Base-by-base conservation (phyloP, 768 basidiomycete species). In the Gloeophyllum trabeum region DNA sequence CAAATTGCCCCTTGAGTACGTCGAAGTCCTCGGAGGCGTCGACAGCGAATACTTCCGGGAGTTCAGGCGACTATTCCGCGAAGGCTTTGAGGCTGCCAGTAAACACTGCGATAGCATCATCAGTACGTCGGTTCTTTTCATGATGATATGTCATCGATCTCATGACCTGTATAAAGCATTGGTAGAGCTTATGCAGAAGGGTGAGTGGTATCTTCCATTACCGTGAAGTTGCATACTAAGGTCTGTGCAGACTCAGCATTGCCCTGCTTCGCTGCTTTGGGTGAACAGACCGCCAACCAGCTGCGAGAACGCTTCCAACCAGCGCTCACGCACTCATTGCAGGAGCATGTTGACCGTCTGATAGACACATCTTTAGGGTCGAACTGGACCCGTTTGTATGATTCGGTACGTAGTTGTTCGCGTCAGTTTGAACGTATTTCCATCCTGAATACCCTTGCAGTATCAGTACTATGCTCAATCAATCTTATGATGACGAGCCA, bases 151-250 rank as follows among this genome's bases (percentile, higher is more conserved):
- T 41, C 42, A 28, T 16, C 10, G 28, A 10, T 10, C 16, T 32
- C 10, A 32, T 10, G 10, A 16, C 16, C 28, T 10, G 16, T 10
- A 32, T 20, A 1, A 41, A 80, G 78, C 78, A 30, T 71, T 98
- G 52, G 92, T 98, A 28, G 96, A 98, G 57, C 66, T 98, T 41
- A 98, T 98, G 96, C 94, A 98, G 62, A 93, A 91, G 71, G 85
- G 89, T 82, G 51, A 42, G 42, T 45, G 21, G 37, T 43, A 19
- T n/a, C n/a, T n/a, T n/a, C n/a, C n/a, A n/a, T n/a, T n/a, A n/a
- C n/a, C n/a, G n/a, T n/a, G n/a, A n/a, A n/a, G n/a, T n/a, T n/a
- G n/a, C n/a, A n/a, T n/a, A n/a, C n/a, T n/a, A n/a, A n/a, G n/a
- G n/a, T n/a, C n/a, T n/a, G 28, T 19, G 19, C 46, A 91, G 92